Percentiles rank a stretch among this genome's conserved stretches.
These are phyloP conservation scores for Immersiella caudata DNA, from an alignment of 495 filamentous ascomycete genomes.

Conservation along the genomic window DNA sequence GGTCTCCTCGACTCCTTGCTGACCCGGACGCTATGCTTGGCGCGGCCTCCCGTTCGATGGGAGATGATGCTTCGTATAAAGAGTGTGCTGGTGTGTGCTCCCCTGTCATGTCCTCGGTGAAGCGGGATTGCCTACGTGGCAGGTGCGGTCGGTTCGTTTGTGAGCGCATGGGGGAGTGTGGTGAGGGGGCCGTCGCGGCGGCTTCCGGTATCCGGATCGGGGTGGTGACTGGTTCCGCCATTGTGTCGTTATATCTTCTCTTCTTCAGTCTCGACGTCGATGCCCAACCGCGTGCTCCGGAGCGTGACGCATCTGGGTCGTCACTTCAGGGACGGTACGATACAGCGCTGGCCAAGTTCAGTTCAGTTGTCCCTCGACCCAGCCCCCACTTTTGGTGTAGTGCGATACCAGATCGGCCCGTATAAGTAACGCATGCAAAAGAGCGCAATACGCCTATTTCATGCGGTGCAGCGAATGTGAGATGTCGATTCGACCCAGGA, in stretches of 20 bases:
- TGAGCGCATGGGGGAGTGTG: neutral
- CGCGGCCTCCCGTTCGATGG: neutral
- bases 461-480: neutral
- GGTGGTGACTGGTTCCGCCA: neutral
- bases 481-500: neutral
- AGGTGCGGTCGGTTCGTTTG: constrained; percentile 18
- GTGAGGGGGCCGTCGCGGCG: neutral
- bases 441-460: neutral
- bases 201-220: neutral
- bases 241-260: neutral
- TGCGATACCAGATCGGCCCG: neutral
- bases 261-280: neutral
- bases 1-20: neutral
- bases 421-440: neutral
- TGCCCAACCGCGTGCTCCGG: neutral
- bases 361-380: neutral
- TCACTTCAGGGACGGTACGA: neutral
- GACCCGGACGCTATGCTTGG: neutral
- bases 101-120: constrained; percentile 35
- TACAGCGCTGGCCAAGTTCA: neutral
- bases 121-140: constrained; percentile 33
- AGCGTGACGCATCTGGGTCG: neutral
- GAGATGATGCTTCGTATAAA: constrained; percentile 15
- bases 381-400: neutral
- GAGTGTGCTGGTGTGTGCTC: constrained; percentile 34